Conservation (phyloP, 805 yeast genomes). For the Schwanniomyces sp. region DNA sequence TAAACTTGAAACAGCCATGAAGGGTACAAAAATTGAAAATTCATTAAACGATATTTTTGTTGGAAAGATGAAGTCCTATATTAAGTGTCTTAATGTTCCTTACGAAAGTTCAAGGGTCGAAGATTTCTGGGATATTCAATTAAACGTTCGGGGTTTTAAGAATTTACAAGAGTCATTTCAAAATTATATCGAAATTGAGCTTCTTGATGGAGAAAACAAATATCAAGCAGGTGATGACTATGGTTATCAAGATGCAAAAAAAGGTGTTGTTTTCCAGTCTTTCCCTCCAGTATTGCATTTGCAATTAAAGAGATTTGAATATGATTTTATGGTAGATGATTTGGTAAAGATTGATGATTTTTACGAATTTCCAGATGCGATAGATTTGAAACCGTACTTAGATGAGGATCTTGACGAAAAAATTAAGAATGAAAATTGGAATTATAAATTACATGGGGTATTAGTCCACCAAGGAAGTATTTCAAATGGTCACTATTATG, state of each 20-base stretch:
- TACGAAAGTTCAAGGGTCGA: constrained; percentile 90
- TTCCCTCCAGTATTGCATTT: constrained; percentile 93
- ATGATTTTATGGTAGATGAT: constrained; percentile 85
- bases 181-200: constrained; percentile 85
- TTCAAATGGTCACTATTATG: constrained; percentile 94
- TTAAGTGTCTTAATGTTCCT: constrained; percentile 89
- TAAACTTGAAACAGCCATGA: constrained; percentile 85
- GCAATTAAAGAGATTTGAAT: constrained; percentile 92
- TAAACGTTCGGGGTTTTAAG: constrained; percentile 83
- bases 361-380: constrained; percentile 81
- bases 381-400: constrained; percentile 78
- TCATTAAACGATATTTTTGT: constrained; percentile 78
- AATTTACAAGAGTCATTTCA: constrained; percentile 74
- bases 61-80: constrained; percentile 94
- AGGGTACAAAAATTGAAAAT: constrained; percentile 67
- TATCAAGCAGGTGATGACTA: constrained; percentile 82
- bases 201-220: constrained; percentile 91
- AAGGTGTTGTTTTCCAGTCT: constrained; percentile 88
- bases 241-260: constrained; percentile 94
- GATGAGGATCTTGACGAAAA: constrained; percentile 52
- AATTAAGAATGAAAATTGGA: constrained; percentile 58
- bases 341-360: constrained; percentile 90
- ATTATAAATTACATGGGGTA: constrained; percentile 87
- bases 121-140: constrained; percentile 97
- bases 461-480: constrained; percentile 95